Evolutionary conservation across 805 yeast species (phyloP).

Genomic region (Saccharomycopsis capsularis): DNA sequence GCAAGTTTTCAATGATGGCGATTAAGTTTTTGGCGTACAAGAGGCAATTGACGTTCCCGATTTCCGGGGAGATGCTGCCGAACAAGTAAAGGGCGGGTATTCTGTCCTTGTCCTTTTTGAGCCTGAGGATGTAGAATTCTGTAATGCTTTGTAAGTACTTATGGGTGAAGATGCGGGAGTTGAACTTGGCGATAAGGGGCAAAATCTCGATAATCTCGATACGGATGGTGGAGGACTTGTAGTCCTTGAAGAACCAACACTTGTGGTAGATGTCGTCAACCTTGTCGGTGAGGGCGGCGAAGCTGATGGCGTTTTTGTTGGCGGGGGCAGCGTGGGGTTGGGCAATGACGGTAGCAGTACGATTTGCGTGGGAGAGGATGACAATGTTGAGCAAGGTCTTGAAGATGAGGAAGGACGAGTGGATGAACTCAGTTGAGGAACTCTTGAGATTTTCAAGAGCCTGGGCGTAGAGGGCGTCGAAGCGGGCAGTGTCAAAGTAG

Average conservation of each 20-base stretch:
- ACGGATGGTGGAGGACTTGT: conserved; percentile 66
- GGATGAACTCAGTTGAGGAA: conserved; percentile 14
- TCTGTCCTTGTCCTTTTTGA: conserved; percentile 71
- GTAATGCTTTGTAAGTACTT: conserved; percentile 75
- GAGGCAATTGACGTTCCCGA: conserved; percentile 16
- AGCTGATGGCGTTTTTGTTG: background rate
- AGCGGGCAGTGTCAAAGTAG: conserved; percentile 2
- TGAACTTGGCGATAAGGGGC: conserved; percentile 76
- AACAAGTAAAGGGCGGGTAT: conserved; percentile 71
- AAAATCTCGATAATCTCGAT: conserved; percentile 78
- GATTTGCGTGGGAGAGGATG: conserved; percentile 9
- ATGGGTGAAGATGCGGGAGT: conserved; percentile 67
- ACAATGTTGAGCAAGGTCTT: conserved; percentile 13
- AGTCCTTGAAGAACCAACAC: conserved; percentile 54
- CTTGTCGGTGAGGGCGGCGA: conserved; percentile 8
- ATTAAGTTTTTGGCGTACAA: conserved; percentile 16
- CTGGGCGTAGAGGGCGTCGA: conserved; percentile 7
- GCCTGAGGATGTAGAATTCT: conserved; percentile 66
- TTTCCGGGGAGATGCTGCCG: conserved; percentile 46
- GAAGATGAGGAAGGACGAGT: conserved; percentile 18
- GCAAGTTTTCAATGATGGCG: conserved; percentile 14
- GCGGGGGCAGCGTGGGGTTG: background rate
- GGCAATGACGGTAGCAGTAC: background rate
- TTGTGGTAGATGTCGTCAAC: conserved; percentile 16
- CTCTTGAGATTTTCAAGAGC: conserved; percentile 14